Percentiles rank a stretch among this genome's conserved stretches.
These are phyloP conservation scores for Lecanicillium sp. DNA, from an alignment of 2,329 filamentous ascomycete species.

Conservation along the genomic window DNA sequence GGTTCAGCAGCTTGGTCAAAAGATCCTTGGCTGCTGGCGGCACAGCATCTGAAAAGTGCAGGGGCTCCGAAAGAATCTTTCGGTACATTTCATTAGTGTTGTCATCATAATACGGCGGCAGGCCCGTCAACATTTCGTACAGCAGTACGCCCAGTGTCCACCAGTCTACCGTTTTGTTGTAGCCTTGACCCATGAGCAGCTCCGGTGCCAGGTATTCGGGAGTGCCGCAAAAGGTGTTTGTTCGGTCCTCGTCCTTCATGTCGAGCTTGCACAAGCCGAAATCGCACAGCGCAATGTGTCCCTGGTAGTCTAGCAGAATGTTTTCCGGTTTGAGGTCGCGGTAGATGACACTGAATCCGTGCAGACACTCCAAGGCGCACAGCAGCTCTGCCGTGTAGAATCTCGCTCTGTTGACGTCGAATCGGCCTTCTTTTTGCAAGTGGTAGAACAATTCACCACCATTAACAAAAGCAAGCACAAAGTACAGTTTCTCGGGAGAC, in stretches of 20 bases:
- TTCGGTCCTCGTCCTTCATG: constrained; percentile 98
- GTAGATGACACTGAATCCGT: constrained; percentile 99
- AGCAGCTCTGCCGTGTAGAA: constrained; percentile 97
- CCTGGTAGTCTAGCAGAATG: constrained; percentile 93
- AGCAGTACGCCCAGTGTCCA: constrained; percentile 96
- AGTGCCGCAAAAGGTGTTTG: constrained; percentile 97
- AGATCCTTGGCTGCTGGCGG: constrained; percentile 90
- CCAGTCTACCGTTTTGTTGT: constrained; percentile 98
- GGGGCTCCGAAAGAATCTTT: constrained; percentile 92
- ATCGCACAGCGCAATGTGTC: constrained; percentile 95
- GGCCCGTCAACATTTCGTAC: constrained; percentile 96
- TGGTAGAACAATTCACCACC: constrained; percentile 97
- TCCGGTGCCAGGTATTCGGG: constrained; percentile 96
- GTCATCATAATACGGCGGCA: constrained; percentile 97
- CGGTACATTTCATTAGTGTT: constrained; percentile 99
- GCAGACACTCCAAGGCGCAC: constrained; percentile 92
- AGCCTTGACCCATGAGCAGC: constrained; percentile 84
- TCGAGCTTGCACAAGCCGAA: constrained; percentile 97
- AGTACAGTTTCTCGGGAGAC: constrained; percentile 95
- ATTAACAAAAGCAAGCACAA: constrained; percentile 95
- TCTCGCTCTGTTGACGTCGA: constrained; percentile 91
- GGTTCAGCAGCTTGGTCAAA: constrained; percentile 81
- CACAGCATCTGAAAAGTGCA: constrained; percentile 94
- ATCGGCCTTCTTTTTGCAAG: constrained; percentile 90
- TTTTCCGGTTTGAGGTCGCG: constrained; percentile 72